Conservation (phyloP, 2,329 filamentous ascomycete species). For the Ascomycota sp. region DNA sequence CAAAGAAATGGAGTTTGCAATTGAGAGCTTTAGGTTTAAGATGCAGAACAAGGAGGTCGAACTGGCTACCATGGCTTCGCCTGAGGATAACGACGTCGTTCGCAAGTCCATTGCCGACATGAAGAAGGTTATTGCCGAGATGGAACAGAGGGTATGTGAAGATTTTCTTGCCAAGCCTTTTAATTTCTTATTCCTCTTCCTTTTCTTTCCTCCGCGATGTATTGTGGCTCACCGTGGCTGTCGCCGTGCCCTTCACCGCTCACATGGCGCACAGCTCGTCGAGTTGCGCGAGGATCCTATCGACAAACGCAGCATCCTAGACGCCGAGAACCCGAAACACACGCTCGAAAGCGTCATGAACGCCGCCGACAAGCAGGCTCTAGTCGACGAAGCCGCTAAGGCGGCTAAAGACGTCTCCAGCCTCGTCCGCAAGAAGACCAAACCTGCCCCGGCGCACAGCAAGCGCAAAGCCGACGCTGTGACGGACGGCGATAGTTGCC, state of each 20-base stretch:
- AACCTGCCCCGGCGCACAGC: constrained; percentile 18
- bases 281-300: constrained; percentile 44
- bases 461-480: constrained; percentile 16
- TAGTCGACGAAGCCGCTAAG: constrained; percentile 53
- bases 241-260: too few relatives aligned
- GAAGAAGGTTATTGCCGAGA: constrained; percentile 58
- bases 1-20: constrained; percentile 51
- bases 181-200: too few relatives aligned
- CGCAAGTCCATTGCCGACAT: constrained; percentile 47
- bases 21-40: constrained; percentile 51
- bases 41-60: constrained; percentile 49
- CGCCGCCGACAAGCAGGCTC: constrained; percentile 39
- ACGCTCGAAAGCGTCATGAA: too few relatives aligned
- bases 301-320: constrained; percentile 18
- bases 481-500: constrained; percentile 1
- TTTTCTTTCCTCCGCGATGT: too few relatives aligned
- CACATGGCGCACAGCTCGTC: constrained; percentile 25
- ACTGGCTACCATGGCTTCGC: constrained; percentile 38
- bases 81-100: constrained; percentile 45
- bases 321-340: constrained; percentile 18
- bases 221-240: too few relatives aligned
- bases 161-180: too few relatives aligned
- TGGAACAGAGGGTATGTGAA: constrained; percentile 49
- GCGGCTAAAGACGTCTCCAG: constrained; percentile 52
- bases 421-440: constrained; percentile 50